phyloP scores from a whole-genome alignment of 768 basidiomycete genomes.

The Mycena latifolia region DNA sequence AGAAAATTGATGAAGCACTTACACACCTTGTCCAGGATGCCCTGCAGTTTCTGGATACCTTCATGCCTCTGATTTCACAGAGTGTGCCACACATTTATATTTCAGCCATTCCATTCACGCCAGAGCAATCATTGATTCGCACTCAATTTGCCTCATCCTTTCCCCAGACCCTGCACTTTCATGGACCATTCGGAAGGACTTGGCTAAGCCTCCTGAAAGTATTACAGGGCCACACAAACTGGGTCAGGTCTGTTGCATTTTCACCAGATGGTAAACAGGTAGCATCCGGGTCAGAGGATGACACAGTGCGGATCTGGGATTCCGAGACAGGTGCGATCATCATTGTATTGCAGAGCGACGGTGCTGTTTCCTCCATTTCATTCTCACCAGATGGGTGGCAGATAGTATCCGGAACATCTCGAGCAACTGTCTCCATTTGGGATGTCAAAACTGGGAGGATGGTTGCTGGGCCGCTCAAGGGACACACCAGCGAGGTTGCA shows the following conservation, averaged over 20 bases:
- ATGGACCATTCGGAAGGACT: neutral
- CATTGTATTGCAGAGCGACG: too few relatives aligned
- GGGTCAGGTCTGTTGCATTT: constrained; percentile 1
- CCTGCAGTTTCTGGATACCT: too few relatives aligned
- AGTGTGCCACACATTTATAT: too few relatives aligned
- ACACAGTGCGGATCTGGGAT: constrained; percentile 3
- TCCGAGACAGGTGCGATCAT: constrained; percentile 1
- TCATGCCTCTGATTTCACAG: too few relatives aligned
- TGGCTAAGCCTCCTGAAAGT: too few relatives aligned
- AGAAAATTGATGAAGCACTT: too few relatives aligned
- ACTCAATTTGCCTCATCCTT: too few relatives aligned
- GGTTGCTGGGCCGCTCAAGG: too few relatives aligned
- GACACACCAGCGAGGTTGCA: neutral
- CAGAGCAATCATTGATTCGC: too few relatives aligned
- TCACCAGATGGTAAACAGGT: constrained; percentile 14
- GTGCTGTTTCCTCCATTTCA: neutral
- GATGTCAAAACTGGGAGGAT: too few relatives aligned
- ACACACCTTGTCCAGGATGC: too few relatives aligned
- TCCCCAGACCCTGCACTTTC: neutral
- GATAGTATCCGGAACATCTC: neutral
- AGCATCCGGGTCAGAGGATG: constrained; percentile 2
- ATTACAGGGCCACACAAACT: neutral
- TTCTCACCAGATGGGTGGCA: neutral
- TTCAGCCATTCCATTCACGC: too few relatives aligned
- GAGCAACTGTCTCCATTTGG: neutral